Percentiles rank a stretch among this genome's conserved stretches.
These are phyloP conservation scores for Alternaria triticina DNA, from an alignment of 2,329 filamentous ascomycete genomes.

Conservation along the genomic window DNA sequence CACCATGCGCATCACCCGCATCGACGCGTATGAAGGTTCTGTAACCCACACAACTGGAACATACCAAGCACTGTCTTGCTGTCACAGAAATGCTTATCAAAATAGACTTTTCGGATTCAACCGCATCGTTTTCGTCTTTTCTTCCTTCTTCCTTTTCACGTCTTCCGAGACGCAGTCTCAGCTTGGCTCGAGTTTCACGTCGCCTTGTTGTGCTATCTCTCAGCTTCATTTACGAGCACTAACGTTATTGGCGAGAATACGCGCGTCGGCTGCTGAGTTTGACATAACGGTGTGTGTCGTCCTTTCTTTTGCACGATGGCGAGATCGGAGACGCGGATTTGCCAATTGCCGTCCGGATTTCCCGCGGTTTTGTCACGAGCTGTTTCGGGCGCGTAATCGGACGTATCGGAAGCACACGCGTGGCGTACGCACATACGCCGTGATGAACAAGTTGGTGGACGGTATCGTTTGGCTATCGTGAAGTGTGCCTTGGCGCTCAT, in stretches of 20 bases:
- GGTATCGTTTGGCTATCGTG: neutral
- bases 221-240: neutral
- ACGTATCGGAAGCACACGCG: neutral
- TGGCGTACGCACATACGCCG: neutral
- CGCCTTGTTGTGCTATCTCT: neutral
- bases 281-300: neutral
- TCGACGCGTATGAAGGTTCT: neutral
- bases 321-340: neutral
- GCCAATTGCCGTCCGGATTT: neutral
- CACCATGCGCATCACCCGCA: neutral
- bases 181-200: neutral
- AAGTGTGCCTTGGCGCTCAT: neutral
- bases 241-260: neutral
- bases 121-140: neutral
- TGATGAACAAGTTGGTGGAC: neutral
- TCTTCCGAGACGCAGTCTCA: neutral
- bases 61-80: neutral
- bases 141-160: neutral
- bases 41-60: neutral
- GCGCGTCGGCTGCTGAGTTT: neutral
- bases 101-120: neutral
- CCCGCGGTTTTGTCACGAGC: neutral
- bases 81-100: slow-evolving; percentile 1
- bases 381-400: neutral
- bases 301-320: neutral